phyloP scores from a whole-genome alignment of 345 rosid genomes.

The Eucalyptus lansdowneana region DNA sequence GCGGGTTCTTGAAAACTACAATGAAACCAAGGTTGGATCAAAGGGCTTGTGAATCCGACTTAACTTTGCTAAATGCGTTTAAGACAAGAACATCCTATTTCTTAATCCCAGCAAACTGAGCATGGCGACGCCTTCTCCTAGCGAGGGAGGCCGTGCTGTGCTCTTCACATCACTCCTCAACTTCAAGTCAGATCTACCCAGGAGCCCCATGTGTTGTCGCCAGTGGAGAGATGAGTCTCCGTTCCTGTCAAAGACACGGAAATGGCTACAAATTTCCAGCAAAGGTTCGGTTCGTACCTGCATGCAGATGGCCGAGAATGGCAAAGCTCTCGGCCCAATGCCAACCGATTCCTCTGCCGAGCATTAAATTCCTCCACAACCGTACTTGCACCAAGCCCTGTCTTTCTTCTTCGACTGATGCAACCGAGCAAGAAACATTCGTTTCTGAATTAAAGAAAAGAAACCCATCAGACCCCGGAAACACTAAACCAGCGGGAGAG shows the following conservation, averaged over 20 bases:
- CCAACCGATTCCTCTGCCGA: not conserved
- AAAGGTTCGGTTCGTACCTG: not conserved
- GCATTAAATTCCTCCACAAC: not conserved
- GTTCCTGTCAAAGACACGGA: not conserved
- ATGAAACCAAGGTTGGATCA: not conserved
- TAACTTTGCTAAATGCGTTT: not conserved
- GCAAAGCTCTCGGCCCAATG: not conserved
- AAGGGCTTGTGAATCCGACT: not conserved
- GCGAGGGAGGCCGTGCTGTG: not conserved
- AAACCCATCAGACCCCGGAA: not conserved
- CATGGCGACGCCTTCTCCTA: not conserved
- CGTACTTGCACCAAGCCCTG: not conserved
- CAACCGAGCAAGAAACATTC: not conserved
- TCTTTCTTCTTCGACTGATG: not conserved
- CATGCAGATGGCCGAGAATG: not conserved
- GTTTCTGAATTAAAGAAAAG: not conserved
- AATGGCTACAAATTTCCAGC: not conserved
- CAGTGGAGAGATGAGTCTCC: not conserved
- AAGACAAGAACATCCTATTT: not conserved
- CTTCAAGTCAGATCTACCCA: not conserved
- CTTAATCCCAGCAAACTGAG: not conserved
- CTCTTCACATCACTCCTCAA: not conserved
- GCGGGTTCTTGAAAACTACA: not conserved
- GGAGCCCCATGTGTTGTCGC: not conserved
- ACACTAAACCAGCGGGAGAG: not conserved